phyloP scores from a whole-genome alignment of 257 asterid genomes.

The Craterostigma plantagineum region DNA sequence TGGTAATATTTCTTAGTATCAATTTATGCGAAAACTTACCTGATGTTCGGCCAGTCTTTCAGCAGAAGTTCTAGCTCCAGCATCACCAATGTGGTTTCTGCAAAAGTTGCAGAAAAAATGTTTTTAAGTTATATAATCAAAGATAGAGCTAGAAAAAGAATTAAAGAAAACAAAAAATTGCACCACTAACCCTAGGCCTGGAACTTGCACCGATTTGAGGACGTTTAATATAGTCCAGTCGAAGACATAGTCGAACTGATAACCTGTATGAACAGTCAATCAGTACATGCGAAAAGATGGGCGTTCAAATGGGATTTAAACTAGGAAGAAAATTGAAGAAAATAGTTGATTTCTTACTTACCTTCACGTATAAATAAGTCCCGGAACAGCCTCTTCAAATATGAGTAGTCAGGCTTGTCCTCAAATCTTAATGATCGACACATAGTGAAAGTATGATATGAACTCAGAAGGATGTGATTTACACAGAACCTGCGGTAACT shows the following conservation, averaged over 20 bases:
- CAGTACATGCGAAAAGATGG: background rate
- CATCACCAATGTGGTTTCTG: constrained; percentile 46
- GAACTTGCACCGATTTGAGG: constrained; percentile 84
- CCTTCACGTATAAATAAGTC: constrained; percentile 92
- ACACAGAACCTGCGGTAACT: constrained; percentile 43
- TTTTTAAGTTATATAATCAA: constrained; percentile 5
- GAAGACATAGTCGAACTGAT: constrained; percentile 82
- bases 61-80: constrained; percentile 37
- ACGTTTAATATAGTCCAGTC: constrained; percentile 86
- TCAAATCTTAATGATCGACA: constrained; percentile 84
- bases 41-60: constrained; percentile 33
- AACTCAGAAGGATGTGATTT: constrained; percentile 80
- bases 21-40: constrained; percentile 13
- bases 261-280: constrained; percentile 30
- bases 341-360: constrained; percentile 7
- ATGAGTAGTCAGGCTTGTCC: constrained; percentile 87
- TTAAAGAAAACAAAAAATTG: constrained; percentile 5
- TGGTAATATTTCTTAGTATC: too few species aligned
- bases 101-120: constrained; percentile 1
- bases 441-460: constrained; percentile 76
- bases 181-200: constrained; percentile 50
- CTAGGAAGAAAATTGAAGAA: too few species aligned
- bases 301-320: too few species aligned
- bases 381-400: constrained; percentile 80
- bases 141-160: constrained; percentile 4